phyloP scores from a whole-genome alignment of 768 basidiomycete genomes.

The Mycena leptocephala region DNA sequence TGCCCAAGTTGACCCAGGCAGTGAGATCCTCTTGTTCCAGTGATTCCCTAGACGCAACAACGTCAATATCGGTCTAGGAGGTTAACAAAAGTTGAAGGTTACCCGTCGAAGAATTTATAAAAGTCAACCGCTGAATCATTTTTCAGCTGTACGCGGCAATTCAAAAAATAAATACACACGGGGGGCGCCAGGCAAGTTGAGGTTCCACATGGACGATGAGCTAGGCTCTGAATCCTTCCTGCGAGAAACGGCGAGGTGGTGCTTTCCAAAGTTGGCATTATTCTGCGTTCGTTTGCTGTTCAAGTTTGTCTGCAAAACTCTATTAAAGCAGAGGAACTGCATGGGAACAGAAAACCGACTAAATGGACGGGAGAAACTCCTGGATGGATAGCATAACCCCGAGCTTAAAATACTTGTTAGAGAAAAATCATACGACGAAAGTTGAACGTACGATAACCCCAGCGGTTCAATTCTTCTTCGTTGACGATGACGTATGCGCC shows the following conservation, averaged over 20 bases:
- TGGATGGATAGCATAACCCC: slow-evolving; percentile 77
- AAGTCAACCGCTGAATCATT: slow-evolving; percentile 62
- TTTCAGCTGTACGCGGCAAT: not conserved
- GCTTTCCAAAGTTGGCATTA: slow-evolving; percentile 79
- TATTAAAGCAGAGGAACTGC: not conserved
- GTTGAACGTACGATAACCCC: slow-evolving; percentile 59
- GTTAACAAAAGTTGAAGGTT: not conserved
- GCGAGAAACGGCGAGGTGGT: slow-evolving; percentile 71
- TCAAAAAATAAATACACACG: not conserved
- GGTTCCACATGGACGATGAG: slow-evolving; percentile 75
- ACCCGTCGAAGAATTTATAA: slow-evolving; percentile 49
- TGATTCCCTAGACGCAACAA: slow-evolving; percentile 54
- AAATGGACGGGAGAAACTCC: slow-evolving; percentile 70
- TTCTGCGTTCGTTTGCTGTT: slow-evolving; percentile 73
- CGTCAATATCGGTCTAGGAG: not conserved
- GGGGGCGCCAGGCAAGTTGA: slow-evolving; percentile 71
- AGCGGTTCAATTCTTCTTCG: slow-evolving; percentile 65
- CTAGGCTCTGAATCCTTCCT: slow-evolving; percentile 76
- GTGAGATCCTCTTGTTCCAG: slow-evolving; percentile 78
- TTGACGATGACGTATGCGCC: slow-evolving; percentile 74
- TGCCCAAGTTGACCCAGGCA: slow-evolving; percentile 78
- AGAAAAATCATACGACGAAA: not conserved
- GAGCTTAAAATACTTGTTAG: slow-evolving; percentile 36
- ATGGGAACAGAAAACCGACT: slow-evolving; percentile 47
- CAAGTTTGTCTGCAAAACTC: slow-evolving; percentile 59